Conservation (phyloP, 108 stramenopile species). For the Epipyxis sp. region DNA sequence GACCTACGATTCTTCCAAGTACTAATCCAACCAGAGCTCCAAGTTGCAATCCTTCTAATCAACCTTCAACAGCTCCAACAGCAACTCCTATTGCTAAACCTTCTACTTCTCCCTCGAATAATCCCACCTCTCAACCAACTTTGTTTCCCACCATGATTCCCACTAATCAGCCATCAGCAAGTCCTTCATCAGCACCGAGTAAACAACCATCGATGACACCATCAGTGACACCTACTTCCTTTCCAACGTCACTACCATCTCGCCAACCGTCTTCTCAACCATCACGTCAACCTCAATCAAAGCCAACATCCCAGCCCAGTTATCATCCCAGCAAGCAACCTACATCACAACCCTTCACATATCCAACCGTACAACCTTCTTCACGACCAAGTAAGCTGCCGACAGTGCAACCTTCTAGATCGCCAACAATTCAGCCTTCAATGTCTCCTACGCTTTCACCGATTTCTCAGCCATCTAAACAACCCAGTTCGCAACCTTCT, state of each 20-base stretch:
- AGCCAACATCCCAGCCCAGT: constrained; percentile 10
- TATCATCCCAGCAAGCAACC: constrained; percentile 2
- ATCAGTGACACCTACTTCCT: background rate
- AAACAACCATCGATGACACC: background rate
- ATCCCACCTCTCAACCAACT: background rate
- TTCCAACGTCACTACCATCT: constrained; percentile 3
- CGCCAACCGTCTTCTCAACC: constrained; percentile 8
- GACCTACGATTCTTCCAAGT: constrained; percentile 4
- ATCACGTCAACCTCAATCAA: background rate
- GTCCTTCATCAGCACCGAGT: background rate
- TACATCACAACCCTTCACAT: background rate
- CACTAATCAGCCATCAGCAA: background rate
- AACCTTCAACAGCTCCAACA: background rate
- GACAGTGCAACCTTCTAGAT: too few species aligned
- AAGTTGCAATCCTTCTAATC: background rate
- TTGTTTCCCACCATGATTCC: background rate
- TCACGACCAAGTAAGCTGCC: too few species aligned
- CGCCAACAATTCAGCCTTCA: too few species aligned
- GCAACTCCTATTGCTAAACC: background rate
- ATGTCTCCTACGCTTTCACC: too few species aligned
- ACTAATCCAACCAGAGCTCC: background rate
- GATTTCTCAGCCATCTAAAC: too few species aligned
- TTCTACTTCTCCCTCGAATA: background rate
- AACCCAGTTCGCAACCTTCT: too few species aligned
- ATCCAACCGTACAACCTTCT: too few species aligned